Evolutionary conservation across 345 rosid genomes (phyloP), one percentile per base, ranked within the genome.

Genomic region (Camelina hispida): DNA sequence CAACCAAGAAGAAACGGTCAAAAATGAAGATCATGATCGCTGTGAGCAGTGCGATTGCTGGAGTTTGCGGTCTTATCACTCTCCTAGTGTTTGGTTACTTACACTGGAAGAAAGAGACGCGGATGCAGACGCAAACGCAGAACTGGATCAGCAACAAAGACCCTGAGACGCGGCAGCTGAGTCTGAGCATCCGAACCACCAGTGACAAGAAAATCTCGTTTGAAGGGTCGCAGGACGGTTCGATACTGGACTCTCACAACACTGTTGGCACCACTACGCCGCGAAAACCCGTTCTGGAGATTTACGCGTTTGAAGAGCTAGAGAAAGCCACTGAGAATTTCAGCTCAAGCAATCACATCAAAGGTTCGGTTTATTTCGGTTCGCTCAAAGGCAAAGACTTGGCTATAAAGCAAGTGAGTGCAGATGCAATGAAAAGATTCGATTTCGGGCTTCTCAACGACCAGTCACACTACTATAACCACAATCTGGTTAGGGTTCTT

Each of bases 131-230:
- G 70, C 55, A 73, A 68, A 59, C 69, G 43, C 71, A 28, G 86
- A 89, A 71, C 46, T 81, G 74, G 74, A 78, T 65, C 9, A 66
- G 61, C 75, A 62, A 62, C 10, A 79, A 78, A 72, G 81, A 78
- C 32, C 77, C 77, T 6, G 97, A 93, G 85, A 80, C 88, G 23
- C 86, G 88, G 66, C 94, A 89, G 82, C 94, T 87, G 35, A 85
- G 85, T 59, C 81, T 85, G 64, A 93, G 96, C 71, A 85, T 89
- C 79, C 76, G 94, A 71, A 91, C 97, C 40, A 82, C 89, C 1
- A 89, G 94, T 40, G 90, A 91, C 71, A 93, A 93, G 84, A 91
- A 91, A 79, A 85, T 89, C 22, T 91, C 97, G 0, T 91, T 91
- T 14, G 97, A 88, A 32, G 95, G 92, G 38, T 93, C 91, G 8